These are phyloP conservation scores for Plasmodium gonderi DNA, from an alignment of 169 alveolate genomes.

Conservation along the genomic window DNA sequence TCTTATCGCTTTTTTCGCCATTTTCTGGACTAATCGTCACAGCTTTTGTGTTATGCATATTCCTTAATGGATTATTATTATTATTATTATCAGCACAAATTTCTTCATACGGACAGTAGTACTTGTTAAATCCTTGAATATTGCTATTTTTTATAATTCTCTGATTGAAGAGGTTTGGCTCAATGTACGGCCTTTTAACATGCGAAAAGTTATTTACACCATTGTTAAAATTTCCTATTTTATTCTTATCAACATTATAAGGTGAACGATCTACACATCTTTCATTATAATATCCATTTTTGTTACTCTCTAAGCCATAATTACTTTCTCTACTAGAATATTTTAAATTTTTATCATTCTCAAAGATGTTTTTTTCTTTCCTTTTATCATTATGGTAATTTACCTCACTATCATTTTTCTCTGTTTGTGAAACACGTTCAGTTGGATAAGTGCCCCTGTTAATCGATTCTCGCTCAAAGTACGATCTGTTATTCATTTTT, in stretches of 20 bases:
- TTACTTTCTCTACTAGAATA: not conserved
- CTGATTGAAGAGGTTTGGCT: not conserved
- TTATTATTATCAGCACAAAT: not conserved
- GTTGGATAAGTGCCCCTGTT: not conserved
- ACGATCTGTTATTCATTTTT: not conserved
- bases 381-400: not conserved
- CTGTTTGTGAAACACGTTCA: not conserved
- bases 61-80: too few relatives aligned
- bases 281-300: constrained; percentile 5
- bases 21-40: not conserved
- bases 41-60: not conserved
- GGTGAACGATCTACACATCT: not conserved
- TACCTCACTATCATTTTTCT: not conserved
- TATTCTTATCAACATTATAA: not conserved
- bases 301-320: not conserved
- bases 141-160: not conserved
- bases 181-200: not conserved
- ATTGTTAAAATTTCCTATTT: not conserved
- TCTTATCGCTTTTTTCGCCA: not conserved
- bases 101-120: not conserved
- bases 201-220: not conserved
- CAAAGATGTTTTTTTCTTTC: not conserved
- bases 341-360: not conserved
- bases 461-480: not conserved
- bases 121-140: not conserved